Conservation (phyloP, 1,139 yeast species). For the Magnusiomyces paraingens region DNA sequence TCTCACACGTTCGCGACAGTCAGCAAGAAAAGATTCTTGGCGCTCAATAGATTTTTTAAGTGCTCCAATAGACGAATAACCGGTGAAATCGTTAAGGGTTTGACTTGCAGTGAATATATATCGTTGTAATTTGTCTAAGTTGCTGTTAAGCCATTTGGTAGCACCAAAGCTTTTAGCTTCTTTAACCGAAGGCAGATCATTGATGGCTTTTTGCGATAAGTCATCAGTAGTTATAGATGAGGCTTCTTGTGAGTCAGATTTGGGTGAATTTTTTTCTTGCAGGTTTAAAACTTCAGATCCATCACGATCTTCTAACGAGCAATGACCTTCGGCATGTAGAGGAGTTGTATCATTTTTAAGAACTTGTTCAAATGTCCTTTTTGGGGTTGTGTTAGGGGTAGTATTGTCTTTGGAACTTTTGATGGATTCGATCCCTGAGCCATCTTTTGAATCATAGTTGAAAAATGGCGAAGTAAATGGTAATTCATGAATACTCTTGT, state of each 20-base stretch:
- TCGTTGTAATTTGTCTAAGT: constrained; percentile 58
- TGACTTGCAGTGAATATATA: constrained; percentile 64
- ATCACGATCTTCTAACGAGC: constrained; percentile 8
- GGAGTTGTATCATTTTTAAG: constrained; percentile 1
- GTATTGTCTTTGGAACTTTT: no score
- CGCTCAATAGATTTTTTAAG: constrained; percentile 55
- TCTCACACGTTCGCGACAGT: constrained; percentile 45
- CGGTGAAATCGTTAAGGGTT: constrained; percentile 84
- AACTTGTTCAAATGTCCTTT: background rate
- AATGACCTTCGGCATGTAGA: constrained; percentile 7
- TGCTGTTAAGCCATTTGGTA: constrained; percentile 48
- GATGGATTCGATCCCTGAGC: no score
- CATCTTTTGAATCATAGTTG: no score
- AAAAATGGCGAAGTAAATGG: no score
- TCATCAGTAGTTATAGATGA: no score
- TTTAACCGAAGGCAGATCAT: constrained; percentile 39
- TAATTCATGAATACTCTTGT: no score
- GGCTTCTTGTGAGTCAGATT: background rate
- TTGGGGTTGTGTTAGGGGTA: background rate
- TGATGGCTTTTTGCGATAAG: constrained; percentile 13
- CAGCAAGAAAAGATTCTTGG: constrained; percentile 41
- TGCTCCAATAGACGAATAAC: constrained; percentile 75
- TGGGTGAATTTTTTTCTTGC: background rate
- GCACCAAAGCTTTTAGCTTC: constrained; percentile 41
- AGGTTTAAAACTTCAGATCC: background rate